phyloP scores from a whole-genome alignment of 345 rosid genomes.

The Hypericum androsaemum region DNA sequence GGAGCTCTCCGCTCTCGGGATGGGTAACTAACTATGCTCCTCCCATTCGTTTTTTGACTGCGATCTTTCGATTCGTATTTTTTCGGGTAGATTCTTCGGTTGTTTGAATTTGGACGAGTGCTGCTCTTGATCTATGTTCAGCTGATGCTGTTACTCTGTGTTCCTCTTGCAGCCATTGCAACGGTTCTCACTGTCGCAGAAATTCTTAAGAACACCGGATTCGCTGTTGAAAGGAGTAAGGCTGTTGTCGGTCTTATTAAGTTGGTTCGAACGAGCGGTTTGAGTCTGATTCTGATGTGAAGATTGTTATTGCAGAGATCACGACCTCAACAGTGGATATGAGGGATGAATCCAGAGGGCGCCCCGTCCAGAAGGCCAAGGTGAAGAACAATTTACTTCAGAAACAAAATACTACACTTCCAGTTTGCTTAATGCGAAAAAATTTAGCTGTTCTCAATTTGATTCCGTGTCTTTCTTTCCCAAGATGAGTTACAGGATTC shows the following conservation, averaged over 20 bases:
- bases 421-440: no score
- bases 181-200: conserved; percentile 77
- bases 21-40: conserved; percentile 60
- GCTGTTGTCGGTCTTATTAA: conserved; percentile 3
- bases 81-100: background rate
- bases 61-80: no score
- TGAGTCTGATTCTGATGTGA: no score
- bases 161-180: conserved; percentile 69
- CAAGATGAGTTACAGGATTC: no score
- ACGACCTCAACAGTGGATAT: conserved; percentile 70
- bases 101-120: background rate
- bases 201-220: conserved; percentile 77
- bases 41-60: background rate
- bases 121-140: background rate
- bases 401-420: no score
- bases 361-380: conserved; percentile 77
- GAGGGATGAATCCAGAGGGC: conserved; percentile 69
- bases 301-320: conserved; percentile 50
- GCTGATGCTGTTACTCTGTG: no score
- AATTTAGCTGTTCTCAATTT: no score
- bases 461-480: no score
- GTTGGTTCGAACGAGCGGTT: background rate
- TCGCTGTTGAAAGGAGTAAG: conserved; percentile 84
- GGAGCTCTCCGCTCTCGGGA: conserved; percentile 90
- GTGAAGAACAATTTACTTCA: conserved; percentile 19